Conservation (phyloP, 768 basidiomycete species). For the Peribolospora kevripleyi region DNA sequence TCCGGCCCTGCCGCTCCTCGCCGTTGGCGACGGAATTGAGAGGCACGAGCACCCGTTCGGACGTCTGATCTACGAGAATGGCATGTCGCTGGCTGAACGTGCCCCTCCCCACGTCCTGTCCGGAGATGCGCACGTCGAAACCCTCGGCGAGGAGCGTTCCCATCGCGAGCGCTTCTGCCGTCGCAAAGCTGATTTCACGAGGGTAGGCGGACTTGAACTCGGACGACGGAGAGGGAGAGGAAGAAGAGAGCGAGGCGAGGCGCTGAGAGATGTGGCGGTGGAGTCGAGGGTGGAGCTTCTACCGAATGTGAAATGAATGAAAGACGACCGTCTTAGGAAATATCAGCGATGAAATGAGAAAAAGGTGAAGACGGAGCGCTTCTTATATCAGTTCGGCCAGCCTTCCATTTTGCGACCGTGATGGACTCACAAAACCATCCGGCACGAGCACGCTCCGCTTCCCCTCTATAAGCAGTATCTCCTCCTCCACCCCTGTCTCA, state of each 20-base stretch:
- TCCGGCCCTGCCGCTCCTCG: no score
- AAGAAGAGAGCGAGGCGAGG: not conserved
- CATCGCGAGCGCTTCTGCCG: slow-evolving; percentile 74
- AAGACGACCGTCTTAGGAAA: not conserved
- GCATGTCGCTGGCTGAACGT: slow-evolving; percentile 34
- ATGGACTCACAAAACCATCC: no score
- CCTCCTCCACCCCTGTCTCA: slow-evolving; percentile 38
- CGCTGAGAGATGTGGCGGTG: slow-evolving; percentile 10
- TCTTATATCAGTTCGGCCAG: no score
- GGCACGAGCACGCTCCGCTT: no score
- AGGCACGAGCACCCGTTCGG: slow-evolving; percentile 54
- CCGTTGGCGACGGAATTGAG: slow-evolving; percentile 33
- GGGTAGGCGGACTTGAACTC: slow-evolving; percentile 1
- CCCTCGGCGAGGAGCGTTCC: slow-evolving; percentile 65
- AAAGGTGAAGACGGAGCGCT: not conserved
- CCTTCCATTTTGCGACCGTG: no score
- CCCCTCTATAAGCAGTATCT: slow-evolving; percentile 20
- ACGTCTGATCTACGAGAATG: slow-evolving; percentile 72
- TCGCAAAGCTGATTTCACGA: slow-evolving; percentile 62
- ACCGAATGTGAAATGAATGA: not conserved
- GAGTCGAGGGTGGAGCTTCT: slow-evolving; percentile 9
- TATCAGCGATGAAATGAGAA: not conserved
- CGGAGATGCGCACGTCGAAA: slow-evolving; percentile 63
- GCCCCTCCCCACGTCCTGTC: slow-evolving; percentile 55
- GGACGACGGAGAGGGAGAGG: no score